phyloP scores from a whole-genome alignment of 2,329 filamentous ascomycete species.

The Phialophora macrospora region DNA sequence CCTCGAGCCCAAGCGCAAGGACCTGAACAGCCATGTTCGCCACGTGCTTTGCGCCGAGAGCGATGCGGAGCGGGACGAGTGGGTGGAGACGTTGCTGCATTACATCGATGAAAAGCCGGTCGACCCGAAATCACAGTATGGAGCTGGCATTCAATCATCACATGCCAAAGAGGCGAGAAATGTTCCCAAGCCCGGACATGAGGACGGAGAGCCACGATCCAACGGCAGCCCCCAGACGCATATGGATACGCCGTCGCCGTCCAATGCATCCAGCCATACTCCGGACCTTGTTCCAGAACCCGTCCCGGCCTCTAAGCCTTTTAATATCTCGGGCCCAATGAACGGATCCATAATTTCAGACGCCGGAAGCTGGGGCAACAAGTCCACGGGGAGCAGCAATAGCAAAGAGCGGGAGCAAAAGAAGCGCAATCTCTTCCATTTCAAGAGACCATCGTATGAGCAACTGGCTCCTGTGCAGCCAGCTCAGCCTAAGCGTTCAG shows the following conservation, averaged over 20 bases:
- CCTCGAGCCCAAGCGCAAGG: constrained; percentile 93
- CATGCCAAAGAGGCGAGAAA: constrained; percentile 39
- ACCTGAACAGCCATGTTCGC: constrained; percentile 82
- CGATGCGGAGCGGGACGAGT: constrained; percentile 86
- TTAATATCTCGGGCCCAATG: constrained; percentile 80
- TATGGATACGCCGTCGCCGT: constrained; percentile 44
- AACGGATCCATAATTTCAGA: constrained; percentile 86
- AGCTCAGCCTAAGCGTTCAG: constrained; percentile 24
- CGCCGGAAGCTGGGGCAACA: constrained; percentile 83
- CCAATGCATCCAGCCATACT: constrained; percentile 40
- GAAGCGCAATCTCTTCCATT: constrained; percentile 38
- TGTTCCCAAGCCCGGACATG: constrained; percentile 13
- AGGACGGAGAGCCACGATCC: constrained; percentile 23
- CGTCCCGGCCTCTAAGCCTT: constrained; percentile 42
- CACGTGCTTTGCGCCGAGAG: constrained; percentile 96
- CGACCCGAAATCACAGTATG: constrained; percentile 56
- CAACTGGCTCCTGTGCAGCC: constrained; percentile 25
- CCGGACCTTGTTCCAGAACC: constrained; percentile 40
- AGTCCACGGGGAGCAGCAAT: constrained; percentile 52
- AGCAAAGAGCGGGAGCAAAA: constrained; percentile 63
- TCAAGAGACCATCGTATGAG: constrained; percentile 36
- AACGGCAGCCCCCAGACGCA: constrained; percentile 29
- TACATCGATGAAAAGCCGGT: constrained; percentile 80
- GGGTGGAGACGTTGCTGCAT: constrained; percentile 87
- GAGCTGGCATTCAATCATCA: constrained; percentile 34